These are phyloP conservation scores for Wickerhamomyces pijperi DNA, from an alignment of 805 yeast genomes.

Conservation along the genomic window DNA sequence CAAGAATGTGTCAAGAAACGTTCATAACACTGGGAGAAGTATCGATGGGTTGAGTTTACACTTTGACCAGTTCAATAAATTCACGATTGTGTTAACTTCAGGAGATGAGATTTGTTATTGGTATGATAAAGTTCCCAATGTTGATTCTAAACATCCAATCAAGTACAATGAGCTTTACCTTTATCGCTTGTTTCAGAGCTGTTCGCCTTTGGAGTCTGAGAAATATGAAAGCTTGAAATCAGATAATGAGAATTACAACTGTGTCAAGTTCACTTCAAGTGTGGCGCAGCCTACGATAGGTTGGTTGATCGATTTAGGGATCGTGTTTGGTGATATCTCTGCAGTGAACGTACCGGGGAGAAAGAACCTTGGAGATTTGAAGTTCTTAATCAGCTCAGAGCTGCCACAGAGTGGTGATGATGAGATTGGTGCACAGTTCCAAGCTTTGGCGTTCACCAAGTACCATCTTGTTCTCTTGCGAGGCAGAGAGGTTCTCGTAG, in stretches of 20 bases:
- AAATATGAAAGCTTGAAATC: constrained; percentile 22
- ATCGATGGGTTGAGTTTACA: constrained; percentile 19
- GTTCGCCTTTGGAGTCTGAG: constrained; percentile 25
- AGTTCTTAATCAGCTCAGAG: constrained; percentile 28
- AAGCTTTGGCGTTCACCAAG: constrained; percentile 27
- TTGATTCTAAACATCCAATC: constrained; percentile 7
- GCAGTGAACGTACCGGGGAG: constrained; percentile 10
- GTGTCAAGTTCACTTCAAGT: too few species aligned
- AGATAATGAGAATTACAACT: too few species aligned
- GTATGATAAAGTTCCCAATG: constrained; percentile 9
- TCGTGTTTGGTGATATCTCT: constrained; percentile 29
- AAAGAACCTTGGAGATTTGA: constrained; percentile 22
- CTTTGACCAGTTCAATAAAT: constrained; percentile 3
- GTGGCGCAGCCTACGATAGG: constrained; percentile 21
- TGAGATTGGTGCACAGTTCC: constrained; percentile 23
- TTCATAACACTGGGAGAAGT: constrained; percentile 18
- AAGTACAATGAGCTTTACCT: constrained; percentile 15
- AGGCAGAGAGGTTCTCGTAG: constrained; percentile 29
- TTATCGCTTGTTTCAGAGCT: constrained; percentile 11
- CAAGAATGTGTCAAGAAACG: constrained; percentile 28
- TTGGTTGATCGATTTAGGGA: constrained; percentile 36
- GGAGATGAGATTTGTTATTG: constrained; percentile 23
- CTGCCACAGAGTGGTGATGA: constrained; percentile 19
- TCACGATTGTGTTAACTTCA: constrained; percentile 14
- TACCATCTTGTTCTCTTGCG: constrained; percentile 43